These are phyloP conservation scores for Crithidia sp. DNA, from an alignment of 208 protist species.

Conservation along the genomic window DNA sequence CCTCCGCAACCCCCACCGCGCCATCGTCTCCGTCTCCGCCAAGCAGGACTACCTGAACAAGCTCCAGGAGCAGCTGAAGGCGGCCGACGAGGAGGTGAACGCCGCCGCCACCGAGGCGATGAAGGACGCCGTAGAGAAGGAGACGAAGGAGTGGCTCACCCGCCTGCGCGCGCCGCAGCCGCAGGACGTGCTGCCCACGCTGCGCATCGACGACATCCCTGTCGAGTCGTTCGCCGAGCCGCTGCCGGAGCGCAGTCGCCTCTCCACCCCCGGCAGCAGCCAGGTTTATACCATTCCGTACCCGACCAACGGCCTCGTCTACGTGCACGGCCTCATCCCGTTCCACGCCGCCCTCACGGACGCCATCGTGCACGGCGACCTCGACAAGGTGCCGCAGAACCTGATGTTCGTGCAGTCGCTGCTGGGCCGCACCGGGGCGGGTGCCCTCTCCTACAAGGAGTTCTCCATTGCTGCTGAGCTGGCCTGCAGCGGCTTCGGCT, in stretches of 20 bases:
- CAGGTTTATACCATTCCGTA: constrained; percentile 63
- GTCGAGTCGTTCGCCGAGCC: constrained; percentile 77
- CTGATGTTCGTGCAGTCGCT: constrained; percentile 61
- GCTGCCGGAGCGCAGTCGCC: constrained; percentile 37
- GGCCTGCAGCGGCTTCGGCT: constrained; percentile 83
- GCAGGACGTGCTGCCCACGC: constrained; percentile 78
- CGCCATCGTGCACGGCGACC: constrained; percentile 34
- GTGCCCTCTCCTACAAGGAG: constrained; percentile 76
- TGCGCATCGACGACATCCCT: constrained; percentile 83
- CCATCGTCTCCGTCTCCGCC: constrained; percentile 70
- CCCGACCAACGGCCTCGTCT: constrained; percentile 90
- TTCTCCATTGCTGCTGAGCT: constrained; percentile 82
- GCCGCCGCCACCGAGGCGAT: constrained; percentile 52
- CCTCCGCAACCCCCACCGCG: constrained; percentile 75
- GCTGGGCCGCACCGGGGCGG: constrained; percentile 69
- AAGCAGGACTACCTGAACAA: constrained; percentile 68
- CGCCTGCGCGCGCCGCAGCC: constrained; percentile 71
- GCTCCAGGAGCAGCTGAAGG: constrained; percentile 63
- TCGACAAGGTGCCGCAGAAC: constrained; percentile 40
- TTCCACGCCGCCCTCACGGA: constrained; percentile 43
- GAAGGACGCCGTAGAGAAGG: constrained; percentile 56
- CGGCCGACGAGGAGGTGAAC: constrained; percentile 67
- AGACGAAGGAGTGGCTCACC: constrained; percentile 70
- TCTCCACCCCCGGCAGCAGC: constrained; percentile 14
- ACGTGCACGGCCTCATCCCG: constrained; percentile 88